Evolutionary conservation across 2,329 filamentous ascomycete species (phyloP), one percentile per base, ranked within the genome.

Genomic region (Phaeoacremonium minimum): DNA sequence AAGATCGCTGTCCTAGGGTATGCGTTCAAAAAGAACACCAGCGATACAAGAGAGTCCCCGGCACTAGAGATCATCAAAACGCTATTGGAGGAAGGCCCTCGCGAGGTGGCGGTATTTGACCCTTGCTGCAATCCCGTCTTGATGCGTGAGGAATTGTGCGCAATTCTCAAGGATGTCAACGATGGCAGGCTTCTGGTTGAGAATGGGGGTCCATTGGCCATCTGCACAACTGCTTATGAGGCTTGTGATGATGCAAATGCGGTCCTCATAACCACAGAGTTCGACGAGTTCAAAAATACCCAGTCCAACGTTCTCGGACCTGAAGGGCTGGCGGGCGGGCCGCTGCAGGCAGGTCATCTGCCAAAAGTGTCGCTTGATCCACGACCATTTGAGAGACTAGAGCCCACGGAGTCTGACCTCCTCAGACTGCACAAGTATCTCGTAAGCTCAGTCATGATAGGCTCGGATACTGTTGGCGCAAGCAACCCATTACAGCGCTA

Each of bases 21-120:
- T 47, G 81, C 85, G 7, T 90, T 87, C 64, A 90, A 91, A 69
- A 85, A 86, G 61, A 76, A 87, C 56, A 90, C 85, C 1, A 77
- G 75, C 15, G 85, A 90, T 53, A 85, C 83, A 5, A 73, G 85
- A 26, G 85, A 88, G 55, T 80, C 77, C 30, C 77, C 83, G 1
- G 80, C 83, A 1, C 69, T 86, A 15, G 78, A 81, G 46, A 76
- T 87, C 44, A 77, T 87, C 57, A 75, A 74, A 45, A 71, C 71
- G 11, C 64, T 89, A 15, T 64, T 84, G 8, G 73, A 80, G 42
- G 83, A 88, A 53, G 68, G 71, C 18, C 77, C 80, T 0, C 65
- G 64, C 5, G 76, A 83, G 52, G 72, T 87, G 34, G 73, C 77
- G 32, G 75, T 87, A 38, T 87, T 79, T 52, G 84, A 89, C 55